Conservation (phyloP, 2,329 filamentous ascomycete genomes). For the Cladosporium velox region DNA sequence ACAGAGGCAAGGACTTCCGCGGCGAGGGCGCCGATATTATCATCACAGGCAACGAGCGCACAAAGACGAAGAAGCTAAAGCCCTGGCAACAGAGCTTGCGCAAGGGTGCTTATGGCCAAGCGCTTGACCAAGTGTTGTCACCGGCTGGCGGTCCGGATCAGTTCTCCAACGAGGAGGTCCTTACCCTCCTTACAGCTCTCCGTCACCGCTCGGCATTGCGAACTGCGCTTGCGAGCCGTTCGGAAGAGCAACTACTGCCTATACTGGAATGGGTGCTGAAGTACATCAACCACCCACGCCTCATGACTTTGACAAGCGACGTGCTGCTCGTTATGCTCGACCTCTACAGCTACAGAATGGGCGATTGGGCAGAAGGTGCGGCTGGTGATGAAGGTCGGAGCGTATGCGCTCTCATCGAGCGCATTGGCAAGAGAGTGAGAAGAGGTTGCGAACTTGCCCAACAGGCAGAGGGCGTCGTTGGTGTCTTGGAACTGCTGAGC, state of each 20-base stretch:
- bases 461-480: constrained; percentile 75
- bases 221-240: constrained; percentile 75
- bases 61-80: constrained; percentile 61
- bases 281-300: constrained; percentile 79
- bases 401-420: constrained; percentile 69
- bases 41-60: constrained; percentile 71
- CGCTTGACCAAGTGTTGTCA: constrained; percentile 75
- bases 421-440: constrained; percentile 70
- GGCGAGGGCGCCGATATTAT: constrained; percentile 86
- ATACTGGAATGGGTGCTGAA: constrained; percentile 80
- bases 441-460: constrained; percentile 81
- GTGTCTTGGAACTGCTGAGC: constrained; percentile 83
- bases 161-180: constrained; percentile 44
- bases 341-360: constrained; percentile 79
- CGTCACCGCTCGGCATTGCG: constrained; percentile 84
- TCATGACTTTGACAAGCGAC: constrained; percentile 79
- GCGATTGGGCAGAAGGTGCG: constrained; percentile 40
- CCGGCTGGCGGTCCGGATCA: constrained; percentile 25
- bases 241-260: constrained; percentile 79
- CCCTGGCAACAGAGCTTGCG: constrained; percentile 84
- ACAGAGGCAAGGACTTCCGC: constrained; percentile 72
- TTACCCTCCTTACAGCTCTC: constrained; percentile 80
- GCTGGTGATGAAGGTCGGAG: constrained; percentile 43
- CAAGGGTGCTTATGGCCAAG: constrained; percentile 72
- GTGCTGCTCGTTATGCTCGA: constrained; percentile 80